Evolutionary conservation across 2,329 filamentous ascomycete species (phyloP).

Genomic region (Cadophora luteo-olivacea): DNA sequence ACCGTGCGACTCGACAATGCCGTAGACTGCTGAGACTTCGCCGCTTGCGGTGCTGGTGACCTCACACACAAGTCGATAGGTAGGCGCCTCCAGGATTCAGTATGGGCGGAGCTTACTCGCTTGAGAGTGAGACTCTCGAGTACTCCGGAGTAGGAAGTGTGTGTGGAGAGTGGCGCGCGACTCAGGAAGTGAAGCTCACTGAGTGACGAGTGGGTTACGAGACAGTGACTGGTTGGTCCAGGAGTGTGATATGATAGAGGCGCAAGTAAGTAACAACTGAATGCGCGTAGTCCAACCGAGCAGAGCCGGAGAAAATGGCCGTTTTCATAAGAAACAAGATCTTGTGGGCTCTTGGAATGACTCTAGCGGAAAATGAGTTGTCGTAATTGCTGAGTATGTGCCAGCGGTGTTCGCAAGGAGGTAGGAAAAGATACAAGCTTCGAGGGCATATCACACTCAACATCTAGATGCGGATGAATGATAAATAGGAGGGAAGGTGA

Average conservation of each 20-base stretch:
- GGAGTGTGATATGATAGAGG: not conserved
- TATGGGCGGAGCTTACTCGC: too few species aligned
- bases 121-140: too few species aligned
- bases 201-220: not conserved
- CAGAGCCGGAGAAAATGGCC: not conserved
- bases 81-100: not conserved
- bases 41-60: slow-evolving; percentile 21
- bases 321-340: not conserved
- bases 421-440: not conserved
- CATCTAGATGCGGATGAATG: not conserved
- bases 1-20: slow-evolving; percentile 33
- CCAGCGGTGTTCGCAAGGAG: not conserved
- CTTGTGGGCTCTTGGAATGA: not conserved
- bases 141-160: not conserved
- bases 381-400: not conserved
- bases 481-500: not conserved
- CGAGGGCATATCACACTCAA: not conserved
- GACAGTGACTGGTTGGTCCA: not conserved
- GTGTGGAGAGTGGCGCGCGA: not conserved
- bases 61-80: slow-evolving; percentile 14
- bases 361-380: not conserved
- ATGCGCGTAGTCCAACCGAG: not conserved
- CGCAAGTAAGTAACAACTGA: not conserved
- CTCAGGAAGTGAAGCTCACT: not conserved
- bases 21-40: not conserved